Conservation (phyloP, 83 land plant species). For the Picea abies region DNA sequence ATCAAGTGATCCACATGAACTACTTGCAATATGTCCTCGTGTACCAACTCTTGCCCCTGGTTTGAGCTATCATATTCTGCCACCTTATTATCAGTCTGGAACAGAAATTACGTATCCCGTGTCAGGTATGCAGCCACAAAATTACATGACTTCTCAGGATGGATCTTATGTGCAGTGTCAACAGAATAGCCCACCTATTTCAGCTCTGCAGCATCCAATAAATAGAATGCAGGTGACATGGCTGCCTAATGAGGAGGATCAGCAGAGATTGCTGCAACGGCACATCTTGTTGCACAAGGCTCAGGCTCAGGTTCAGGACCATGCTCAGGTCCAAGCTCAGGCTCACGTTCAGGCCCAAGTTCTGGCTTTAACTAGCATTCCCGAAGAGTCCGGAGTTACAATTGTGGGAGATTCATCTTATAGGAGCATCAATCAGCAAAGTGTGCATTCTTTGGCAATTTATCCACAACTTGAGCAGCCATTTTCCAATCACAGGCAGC, state of each 20-base stretch:
- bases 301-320: constrained; percentile 9
- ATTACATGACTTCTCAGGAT: constrained; percentile 10
- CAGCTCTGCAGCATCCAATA: constrained; percentile 16
- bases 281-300: constrained; percentile 26
- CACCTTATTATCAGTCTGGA: constrained; percentile 7
- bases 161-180: constrained; percentile 22
- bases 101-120: constrained; percentile 14
- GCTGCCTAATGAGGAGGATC: constrained; percentile 29
- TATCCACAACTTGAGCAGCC: constrained; percentile 17
- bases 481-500: constrained; percentile 9
- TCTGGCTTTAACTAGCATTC: constrained; percentile 2
- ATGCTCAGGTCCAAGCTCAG: constrained; percentile 6
- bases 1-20: background rate
- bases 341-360: background rate
- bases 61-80: constrained; percentile 7
- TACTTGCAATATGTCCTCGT: background rate
- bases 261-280: constrained; percentile 25
- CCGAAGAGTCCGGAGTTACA: background rate
- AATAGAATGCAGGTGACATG: constrained; percentile 19
- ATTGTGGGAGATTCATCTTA: constrained; percentile 3
- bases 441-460: constrained; percentile 15
- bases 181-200: constrained; percentile 12
- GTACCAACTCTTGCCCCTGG: background rate
- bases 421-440: background rate
- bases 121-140: constrained; percentile 21